phyloP scores from a whole-genome alignment of 2,329 filamentous ascomycete genomes.

The Penicillium crustosum region DNA sequence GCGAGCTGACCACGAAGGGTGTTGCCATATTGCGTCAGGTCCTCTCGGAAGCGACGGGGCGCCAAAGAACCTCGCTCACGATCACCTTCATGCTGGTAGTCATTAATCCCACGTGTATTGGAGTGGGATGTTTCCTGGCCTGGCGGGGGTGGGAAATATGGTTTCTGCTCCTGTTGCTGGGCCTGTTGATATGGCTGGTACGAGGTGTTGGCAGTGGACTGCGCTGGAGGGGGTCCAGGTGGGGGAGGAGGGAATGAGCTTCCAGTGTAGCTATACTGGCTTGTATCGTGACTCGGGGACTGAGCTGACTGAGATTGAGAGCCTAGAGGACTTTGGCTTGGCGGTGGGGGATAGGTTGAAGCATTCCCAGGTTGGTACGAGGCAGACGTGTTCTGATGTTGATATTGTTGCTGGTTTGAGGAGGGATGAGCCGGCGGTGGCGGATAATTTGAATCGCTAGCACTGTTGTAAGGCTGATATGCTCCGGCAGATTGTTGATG shows the following conservation, averaged over 20 bases:
- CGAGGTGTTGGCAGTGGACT: conserved; percentile 15
- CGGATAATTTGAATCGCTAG: conserved; percentile 1
- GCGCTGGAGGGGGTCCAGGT: conserved; percentile 34
- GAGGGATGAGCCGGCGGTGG: conserved; percentile 10
- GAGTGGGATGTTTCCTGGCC: conserved; percentile 32
- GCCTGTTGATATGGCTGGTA: conserved; percentile 7
- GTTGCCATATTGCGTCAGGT: conserved; percentile 41
- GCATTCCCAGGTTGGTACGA: conserved; percentile 3
- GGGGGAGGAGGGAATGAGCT: conserved; percentile 43
- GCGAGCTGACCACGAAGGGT: conserved; percentile 42
- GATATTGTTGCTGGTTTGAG: conserved; percentile 13
- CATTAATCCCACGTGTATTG: conserved; percentile 35
- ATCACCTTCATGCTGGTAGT: conserved; percentile 39
- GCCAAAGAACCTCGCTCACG: conserved; percentile 35
- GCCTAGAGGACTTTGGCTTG: conserved; percentile 3
- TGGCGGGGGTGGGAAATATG: conserved; percentile 47
- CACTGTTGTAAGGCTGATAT: conserved; percentile 8
- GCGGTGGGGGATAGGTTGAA: conserved; percentile 7
- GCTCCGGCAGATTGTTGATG: neutral
- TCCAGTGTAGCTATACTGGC: conserved; percentile 32
- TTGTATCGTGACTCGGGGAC: conserved; percentile 10
- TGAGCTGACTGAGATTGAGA: conserved; percentile 8
- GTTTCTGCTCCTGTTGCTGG: conserved; percentile 27
- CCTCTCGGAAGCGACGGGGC: conserved; percentile 38
- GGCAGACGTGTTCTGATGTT: conserved; percentile 1